phyloP scores from a whole-genome alignment of 306 rosid species.

The Biancaea sappan region DNA sequence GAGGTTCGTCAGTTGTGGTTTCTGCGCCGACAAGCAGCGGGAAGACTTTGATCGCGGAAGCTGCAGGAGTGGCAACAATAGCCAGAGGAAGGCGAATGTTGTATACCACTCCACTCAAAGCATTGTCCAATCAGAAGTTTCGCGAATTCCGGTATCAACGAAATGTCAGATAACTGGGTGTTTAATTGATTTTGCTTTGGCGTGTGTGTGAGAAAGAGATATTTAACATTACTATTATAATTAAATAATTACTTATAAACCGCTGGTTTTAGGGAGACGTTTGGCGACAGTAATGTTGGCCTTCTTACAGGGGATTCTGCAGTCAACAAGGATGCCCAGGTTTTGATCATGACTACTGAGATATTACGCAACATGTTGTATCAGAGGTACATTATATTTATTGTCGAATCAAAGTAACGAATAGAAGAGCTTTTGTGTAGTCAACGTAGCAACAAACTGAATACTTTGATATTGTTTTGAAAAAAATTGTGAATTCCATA shows the following conservation, averaged over 20 bases:
- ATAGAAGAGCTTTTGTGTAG: not conserved
- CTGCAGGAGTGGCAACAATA: slow-evolving; percentile 85
- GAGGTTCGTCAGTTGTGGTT: slow-evolving; percentile 94
- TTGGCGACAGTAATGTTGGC: slow-evolving; percentile 84
- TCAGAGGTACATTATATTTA: slow-evolving; percentile 65
- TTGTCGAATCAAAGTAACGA: not conserved
- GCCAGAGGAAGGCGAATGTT: slow-evolving; percentile 75
- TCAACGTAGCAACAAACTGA: not conserved
- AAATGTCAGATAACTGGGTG: not conserved
- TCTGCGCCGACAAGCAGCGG: slow-evolving; percentile 99
- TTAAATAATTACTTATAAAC: slow-evolving; percentile 9
- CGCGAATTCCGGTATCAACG: slow-evolving; percentile 81
- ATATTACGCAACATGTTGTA: slow-evolving; percentile 97
- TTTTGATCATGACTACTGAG: slow-evolving; percentile 96
- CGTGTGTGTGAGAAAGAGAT: not conserved
- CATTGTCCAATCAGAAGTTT: slow-evolving; percentile 96
- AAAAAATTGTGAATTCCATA: too few species aligned
- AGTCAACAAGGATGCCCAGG: slow-evolving; percentile 83
- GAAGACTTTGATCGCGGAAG: slow-evolving; percentile 93
- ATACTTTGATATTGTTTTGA: not conserved
- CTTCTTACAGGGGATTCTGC: slow-evolving; percentile 96
- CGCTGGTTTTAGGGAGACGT: slow-evolving; percentile 71
- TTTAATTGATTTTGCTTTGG: slow-evolving; percentile 18
- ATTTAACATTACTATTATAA: not conserved
- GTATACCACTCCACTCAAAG: slow-evolving; percentile 97